Conservation (phyloP, 169 alveolate genomes). For the Plasmodium knowlesi region DNA sequence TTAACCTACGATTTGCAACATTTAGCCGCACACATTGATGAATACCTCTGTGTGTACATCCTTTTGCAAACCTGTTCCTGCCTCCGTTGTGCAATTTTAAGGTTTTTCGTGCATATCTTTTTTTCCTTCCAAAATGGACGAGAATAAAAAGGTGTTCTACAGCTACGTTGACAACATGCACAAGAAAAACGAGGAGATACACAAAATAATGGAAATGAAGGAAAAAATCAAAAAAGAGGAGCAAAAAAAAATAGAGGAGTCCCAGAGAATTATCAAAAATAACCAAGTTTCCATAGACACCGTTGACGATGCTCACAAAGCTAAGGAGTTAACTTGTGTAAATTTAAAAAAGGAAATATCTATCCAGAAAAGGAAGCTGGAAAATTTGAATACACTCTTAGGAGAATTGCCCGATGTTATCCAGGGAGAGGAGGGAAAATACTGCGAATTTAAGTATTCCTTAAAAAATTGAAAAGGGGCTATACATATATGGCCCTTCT, state of each 20-base stretch:
- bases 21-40: background rate
- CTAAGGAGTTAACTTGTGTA: slow-evolving; percentile 30
- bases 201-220: slow-evolving; percentile 18
- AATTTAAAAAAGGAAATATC: slow-evolving; percentile 60
- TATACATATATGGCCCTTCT: background rate
- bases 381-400: slow-evolving; percentile 12
- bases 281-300: slow-evolving; percentile 38
- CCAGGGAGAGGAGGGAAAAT: slow-evolving; percentile 35
- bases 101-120: background rate
- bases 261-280: slow-evolving; percentile 43
- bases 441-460: slow-evolving; percentile 37
- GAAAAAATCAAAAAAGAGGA: slow-evolving; percentile 49
- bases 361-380: slow-evolving; percentile 33
- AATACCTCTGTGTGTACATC: background rate
- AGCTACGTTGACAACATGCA: slow-evolving; percentile 66
- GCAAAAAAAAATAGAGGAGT: slow-evolving; percentile 56
- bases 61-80: background rate
- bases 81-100: background rate
- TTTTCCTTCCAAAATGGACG: slow-evolving; percentile 43
- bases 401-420: slow-evolving; percentile 37
- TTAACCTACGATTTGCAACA: background rate
- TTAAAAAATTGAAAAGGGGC: background rate
- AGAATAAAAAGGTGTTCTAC: slow-evolving; percentile 55
- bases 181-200: slow-evolving; percentile 64
- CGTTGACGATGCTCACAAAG: slow-evolving; percentile 38